phyloP scores from a whole-genome alignment of 192 early-diverging fungal genomes.

The Backusella westeae region DNA sequence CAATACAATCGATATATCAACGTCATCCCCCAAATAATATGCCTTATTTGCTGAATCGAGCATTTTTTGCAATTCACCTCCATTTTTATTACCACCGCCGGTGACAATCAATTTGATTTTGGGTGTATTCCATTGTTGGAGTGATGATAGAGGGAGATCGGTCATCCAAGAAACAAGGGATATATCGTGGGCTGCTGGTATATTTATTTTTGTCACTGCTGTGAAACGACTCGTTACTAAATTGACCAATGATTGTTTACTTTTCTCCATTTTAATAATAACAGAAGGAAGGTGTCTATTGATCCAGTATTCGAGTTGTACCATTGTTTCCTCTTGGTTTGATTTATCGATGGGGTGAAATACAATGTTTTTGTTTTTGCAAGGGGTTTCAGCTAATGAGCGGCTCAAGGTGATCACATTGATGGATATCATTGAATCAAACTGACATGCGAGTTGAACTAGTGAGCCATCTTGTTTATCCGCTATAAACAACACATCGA shows the following conservation, averaged over 20 bases:
- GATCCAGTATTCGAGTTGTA: not conserved
- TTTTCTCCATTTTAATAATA: not conserved
- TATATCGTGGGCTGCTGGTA: slow-evolving; percentile 39
- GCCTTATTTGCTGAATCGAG: slow-evolving; percentile 43
- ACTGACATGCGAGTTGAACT: not conserved
- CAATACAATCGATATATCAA: slow-evolving; percentile 51
- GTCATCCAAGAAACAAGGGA: slow-evolving; percentile 42
- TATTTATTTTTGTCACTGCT: slow-evolving; percentile 29
- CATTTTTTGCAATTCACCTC: slow-evolving; percentile 41
- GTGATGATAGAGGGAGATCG: slow-evolving; percentile 40
- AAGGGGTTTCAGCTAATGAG: not conserved
- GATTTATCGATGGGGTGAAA: not conserved
- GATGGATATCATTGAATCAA: not conserved
- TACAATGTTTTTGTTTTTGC: not conserved
- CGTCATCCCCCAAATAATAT: slow-evolving; percentile 50
- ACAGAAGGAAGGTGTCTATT: not conserved
- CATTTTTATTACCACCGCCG: slow-evolving; percentile 38
- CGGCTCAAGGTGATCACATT: not conserved
- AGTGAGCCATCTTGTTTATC: not conserved
- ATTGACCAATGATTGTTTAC: not conserved
- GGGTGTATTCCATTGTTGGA: slow-evolving; percentile 49
- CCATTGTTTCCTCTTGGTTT: not conserved
- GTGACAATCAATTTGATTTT: slow-evolving; percentile 49
- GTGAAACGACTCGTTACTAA: not conserved
- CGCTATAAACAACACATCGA: not conserved